A percentile compares a stretch with the other conserved stretches of the same genome.
These are phyloP conservation scores for Globisporangium middletonii DNA, from an alignment of 352 stramenopile species.

Conservation along the genomic window DNA sequence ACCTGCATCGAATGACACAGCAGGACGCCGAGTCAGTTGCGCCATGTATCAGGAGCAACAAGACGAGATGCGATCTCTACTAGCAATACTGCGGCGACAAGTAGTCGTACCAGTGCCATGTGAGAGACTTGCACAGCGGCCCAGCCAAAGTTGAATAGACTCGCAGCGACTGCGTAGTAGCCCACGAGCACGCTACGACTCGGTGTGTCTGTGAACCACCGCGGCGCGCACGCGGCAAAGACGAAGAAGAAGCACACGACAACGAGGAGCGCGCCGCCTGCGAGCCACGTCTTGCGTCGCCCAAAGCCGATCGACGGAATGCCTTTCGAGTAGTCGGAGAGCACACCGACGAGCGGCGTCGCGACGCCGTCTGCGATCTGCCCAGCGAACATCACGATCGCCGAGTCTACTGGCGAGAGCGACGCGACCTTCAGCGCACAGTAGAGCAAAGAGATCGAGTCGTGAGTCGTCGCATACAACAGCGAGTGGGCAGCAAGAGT, in stretches of 20 bases:
- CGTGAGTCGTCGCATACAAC: neutral
- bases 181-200: conserved; percentile 55
- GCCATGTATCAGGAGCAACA: no score
- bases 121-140: conserved; percentile 79
- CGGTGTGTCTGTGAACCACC: conserved; percentile 47
- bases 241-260: conserved; percentile 85
- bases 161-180: conserved; percentile 73
- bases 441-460: neutral
- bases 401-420: conserved; percentile 71
- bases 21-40: neutral
- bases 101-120: conserved; percentile 65
- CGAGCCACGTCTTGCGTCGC: conserved; percentile 70
- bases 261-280: conserved; percentile 62
- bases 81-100: neutral
- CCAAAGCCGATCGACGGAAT: conserved; percentile 61
- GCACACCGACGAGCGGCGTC: conserved; percentile 72
- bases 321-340: conserved; percentile 61
- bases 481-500: neutral
- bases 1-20: conserved; percentile 20
- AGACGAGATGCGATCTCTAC: neutral
- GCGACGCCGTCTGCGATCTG: conserved; percentile 79
- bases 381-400: conserved; percentile 82
- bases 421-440: conserved; percentile 21
- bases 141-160: conserved; percentile 84
- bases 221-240: conserved; percentile 55